These are phyloP conservation scores for Schizosaccharomyces pombe DNA, from an alignment of 805 yeast species.

Conservation along the genomic window DNA sequence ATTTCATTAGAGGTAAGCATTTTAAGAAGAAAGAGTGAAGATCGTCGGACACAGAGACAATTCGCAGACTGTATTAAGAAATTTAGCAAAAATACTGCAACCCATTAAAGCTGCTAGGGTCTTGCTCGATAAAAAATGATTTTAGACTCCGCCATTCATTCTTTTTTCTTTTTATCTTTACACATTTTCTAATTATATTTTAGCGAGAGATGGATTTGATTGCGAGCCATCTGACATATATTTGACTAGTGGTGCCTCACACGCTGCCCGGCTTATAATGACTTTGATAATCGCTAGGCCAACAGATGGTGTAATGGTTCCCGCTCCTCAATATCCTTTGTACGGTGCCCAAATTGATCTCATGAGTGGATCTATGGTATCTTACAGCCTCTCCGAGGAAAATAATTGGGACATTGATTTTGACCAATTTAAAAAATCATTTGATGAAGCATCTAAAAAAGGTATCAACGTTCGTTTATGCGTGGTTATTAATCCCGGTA, in stretches of 20 bases:
- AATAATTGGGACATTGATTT: conserved; percentile 70
- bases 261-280: conserved; percentile 65
- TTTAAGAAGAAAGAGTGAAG: neutral
- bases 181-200: conserved; percentile 13
- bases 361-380: conserved; percentile 59
- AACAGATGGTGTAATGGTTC: conserved; percentile 58
- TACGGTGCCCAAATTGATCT: conserved; percentile 87
- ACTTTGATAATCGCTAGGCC: conserved; percentile 45
- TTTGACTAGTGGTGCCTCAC: conserved; percentile 83
- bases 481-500: conserved; percentile 92
- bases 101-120: no score
- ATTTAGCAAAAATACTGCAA: no score
- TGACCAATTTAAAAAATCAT: conserved; percentile 31
- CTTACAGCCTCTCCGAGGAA: conserved; percentile 65
- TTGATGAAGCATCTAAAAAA: conserved; percentile 24
- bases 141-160: no score
- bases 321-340: conserved; percentile 94
- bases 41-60: neutral
- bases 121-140: no score
- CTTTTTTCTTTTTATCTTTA: no score
- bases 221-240: conserved; percentile 52
- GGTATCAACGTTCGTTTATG: conserved; percentile 51
- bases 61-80: neutral
- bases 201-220: conserved; percentile 46
- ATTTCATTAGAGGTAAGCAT: conserved; percentile 27